phyloP scores from a whole-genome alignment of 345 rosid genomes.

The Bretschneidera sinensis region DNA sequence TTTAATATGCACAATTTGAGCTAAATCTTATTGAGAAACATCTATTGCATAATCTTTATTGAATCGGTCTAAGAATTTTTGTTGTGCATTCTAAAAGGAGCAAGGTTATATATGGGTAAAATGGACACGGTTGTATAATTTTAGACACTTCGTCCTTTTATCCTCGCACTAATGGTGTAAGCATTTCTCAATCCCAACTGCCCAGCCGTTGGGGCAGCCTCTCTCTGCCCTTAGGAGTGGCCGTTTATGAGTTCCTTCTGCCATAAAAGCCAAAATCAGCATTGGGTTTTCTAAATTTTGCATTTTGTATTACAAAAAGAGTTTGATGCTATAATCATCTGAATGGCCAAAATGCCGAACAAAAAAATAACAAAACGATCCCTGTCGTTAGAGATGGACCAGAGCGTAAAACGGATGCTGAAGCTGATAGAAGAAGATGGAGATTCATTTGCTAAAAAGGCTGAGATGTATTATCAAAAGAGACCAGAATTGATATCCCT shows the following conservation, averaged over 20 bases:
- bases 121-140: not conserved
- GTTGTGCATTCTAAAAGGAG: constrained; percentile 1
- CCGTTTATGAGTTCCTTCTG: no score
- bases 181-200: constrained; percentile 1
- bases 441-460: constrained; percentile 88
- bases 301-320: not conserved
- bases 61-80: not conserved
- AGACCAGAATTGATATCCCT: constrained; percentile 70
- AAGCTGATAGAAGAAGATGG: constrained; percentile 85
- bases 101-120: constrained; percentile 1
- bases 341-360: constrained; percentile 8
- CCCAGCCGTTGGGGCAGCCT: not conserved
- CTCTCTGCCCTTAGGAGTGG: not conserved
- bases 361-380: constrained; percentile 17
- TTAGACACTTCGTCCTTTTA: not conserved
- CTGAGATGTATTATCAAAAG: constrained; percentile 77
- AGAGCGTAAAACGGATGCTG: constrained; percentile 63
- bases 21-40: not conserved
- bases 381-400: constrained; percentile 75
- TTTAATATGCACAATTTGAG: no score
- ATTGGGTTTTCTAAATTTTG: not conserved
- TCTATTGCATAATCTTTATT: not conserved
- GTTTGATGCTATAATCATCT: constrained; percentile 1
- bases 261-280: not conserved
- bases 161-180: not conserved